Percentiles rank a stretch among this genome's conserved stretches.
Conservation (phyloP, 2,329 filamentous ascomycete genomes). For the Fusarium drepaniforme region DNA sequence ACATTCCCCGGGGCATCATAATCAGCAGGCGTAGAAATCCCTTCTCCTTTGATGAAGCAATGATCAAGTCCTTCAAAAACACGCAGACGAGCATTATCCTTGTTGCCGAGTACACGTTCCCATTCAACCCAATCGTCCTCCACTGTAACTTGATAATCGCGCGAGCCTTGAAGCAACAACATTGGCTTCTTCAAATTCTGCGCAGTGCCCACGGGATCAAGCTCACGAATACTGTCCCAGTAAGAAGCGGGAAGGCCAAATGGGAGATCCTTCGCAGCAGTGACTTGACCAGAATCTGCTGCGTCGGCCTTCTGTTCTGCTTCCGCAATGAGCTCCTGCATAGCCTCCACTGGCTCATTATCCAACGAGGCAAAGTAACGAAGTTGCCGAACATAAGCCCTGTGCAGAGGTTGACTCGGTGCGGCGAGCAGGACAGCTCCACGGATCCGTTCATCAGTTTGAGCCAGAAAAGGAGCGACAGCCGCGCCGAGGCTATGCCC, state of each 20-base stretch:
- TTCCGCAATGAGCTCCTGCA: constrained; percentile 1
- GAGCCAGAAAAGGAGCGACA: not conserved
- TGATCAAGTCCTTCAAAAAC: constrained; percentile 8
- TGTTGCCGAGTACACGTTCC: not conserved
- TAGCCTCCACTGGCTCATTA: not conserved
- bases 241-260: constrained; percentile 6
- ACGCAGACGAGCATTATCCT: not conserved
- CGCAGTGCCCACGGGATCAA: not conserved
- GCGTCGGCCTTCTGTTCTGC: not conserved
- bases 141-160: constrained; percentile 7
- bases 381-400: constrained; percentile 3
- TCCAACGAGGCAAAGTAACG: constrained; percentile 12
- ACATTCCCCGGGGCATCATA: constrained; percentile 7
- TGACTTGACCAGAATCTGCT: not conserved
- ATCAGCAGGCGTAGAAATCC: not conserved
- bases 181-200: not conserved
- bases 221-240: not conserved
- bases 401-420: not conserved
- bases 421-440: not conserved
- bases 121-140: constrained; percentile 1
- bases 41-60: constrained; percentile 5
- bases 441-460: not conserved
- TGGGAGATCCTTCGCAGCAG: not conserved
- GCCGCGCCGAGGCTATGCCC: constrained; percentile 8
- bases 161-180: constrained; percentile 3